Conservation (phyloP, 257 asterid species). For the Paulownia fortunei region DNA sequence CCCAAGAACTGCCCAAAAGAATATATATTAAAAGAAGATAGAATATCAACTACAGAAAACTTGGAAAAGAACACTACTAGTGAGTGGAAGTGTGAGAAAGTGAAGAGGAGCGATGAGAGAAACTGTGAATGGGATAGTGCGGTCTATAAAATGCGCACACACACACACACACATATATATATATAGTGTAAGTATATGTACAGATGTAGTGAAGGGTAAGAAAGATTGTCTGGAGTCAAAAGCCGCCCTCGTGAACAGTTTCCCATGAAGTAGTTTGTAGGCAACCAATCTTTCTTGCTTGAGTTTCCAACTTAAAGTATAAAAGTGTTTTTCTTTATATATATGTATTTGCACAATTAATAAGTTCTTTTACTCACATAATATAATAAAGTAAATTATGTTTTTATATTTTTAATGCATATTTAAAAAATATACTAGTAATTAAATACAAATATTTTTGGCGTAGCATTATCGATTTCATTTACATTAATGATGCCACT, state of each 20-base stretch:
- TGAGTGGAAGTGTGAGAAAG: conserved; percentile 48
- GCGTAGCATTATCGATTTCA: too few relatives aligned
- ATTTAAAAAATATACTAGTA: too few relatives aligned
- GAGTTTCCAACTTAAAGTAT: conserved; percentile 45
- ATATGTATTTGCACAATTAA: not conserved
- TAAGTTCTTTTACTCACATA: not conserved
- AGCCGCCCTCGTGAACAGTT: conserved; percentile 47
- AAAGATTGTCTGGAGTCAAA: conserved; percentile 48
- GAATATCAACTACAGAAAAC: not conserved
- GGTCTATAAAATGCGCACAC: conserved; percentile 5
- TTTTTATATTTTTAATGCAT: not conserved
- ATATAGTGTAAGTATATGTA: conserved; percentile 21
- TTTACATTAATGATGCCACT: too few relatives aligned
- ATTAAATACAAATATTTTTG: too few relatives aligned
- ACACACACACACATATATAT: not conserved
- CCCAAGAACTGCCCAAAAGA: not conserved
- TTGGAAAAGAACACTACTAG: conserved; percentile 26
- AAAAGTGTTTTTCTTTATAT: not conserved
- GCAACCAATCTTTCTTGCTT: conserved; percentile 56
- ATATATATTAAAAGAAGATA: not conserved
- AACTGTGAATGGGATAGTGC: conserved; percentile 48
- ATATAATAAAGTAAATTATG: not conserved
- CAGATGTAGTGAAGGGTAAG: conserved; percentile 38
- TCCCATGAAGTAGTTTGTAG: conserved; percentile 41
- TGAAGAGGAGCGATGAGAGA: conserved; percentile 47